Base-by-base conservation (phyloP, 1,284 basidiomycete species). In the Fistulinella cinereoalba region DNA sequence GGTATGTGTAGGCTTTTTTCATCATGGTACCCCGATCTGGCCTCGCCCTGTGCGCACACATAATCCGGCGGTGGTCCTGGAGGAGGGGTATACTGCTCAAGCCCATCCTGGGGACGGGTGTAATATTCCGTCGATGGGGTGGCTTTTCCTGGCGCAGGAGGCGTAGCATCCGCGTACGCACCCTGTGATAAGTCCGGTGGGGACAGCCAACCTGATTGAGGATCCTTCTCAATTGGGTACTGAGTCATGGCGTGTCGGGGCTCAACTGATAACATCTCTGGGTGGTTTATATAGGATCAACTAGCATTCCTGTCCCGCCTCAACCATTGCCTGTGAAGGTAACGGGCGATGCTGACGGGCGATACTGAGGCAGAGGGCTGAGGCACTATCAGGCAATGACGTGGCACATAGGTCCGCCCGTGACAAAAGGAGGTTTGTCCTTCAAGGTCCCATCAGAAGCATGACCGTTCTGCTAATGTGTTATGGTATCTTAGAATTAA, bases 161-260 rank as follows among this genome's bases (percentile, higher is more conserved):
- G 34, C 16, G 24, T 15, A 7, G 7, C 49, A 41, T 40, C 24
- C 15, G 51, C 22, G 13, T 47, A 47, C 16, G 37, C n/a, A 16
- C 18, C 44, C 27, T 52, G 45, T 6, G 40, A 44, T 6, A n/a
- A n/a, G n/a, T 41, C 43, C 5, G 12, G 28, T 22, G 55, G 53
- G 31, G 42, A 8, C 1, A 51, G 7, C 55, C 52, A 61, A 41
- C 41, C 23, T 2, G 51, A 16, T 19, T 41, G 58, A 25, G 56
- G 28, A 15, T 47, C 51, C 15, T 64, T 66, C 31, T 66, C 62
- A 50, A 45, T 32, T 27, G 60, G 56, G 43, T 47, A 53, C 28
- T 52, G 56, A 33, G 37, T 42, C 62, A 66, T 47, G 13, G 11
- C 12, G 23, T 12, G 6, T 41, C 18, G 2, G 10, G 31, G 28